Base-by-base conservation (phyloP, 2,329 filamentous ascomycete genomes). In the Colletotrichum eleusines region DNA sequence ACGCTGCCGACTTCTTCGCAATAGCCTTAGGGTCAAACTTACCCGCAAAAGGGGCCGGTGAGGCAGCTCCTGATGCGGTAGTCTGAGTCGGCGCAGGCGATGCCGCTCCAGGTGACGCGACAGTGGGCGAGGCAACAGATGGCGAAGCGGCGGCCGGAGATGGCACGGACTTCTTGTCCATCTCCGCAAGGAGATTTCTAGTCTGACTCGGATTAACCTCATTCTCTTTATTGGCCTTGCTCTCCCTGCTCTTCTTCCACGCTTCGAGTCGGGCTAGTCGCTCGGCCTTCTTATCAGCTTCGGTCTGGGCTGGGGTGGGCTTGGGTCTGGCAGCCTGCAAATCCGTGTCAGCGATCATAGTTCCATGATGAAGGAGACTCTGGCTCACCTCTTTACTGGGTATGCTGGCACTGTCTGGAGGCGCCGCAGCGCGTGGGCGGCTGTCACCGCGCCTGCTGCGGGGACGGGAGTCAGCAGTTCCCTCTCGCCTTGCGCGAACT, bases 21-120 rank as follows among this genome's bases (percentile, higher is more conserved):
- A 96, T 94, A 26, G 90, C 91, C 80, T 97, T 97, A 6, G 93
- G 92, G 75, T 97, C 92, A 76, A 96, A 95, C 79, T 96, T 97
- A 75, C 92, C 92, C 72, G 90, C 86, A 77, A 94, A 93, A 16
- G 89, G 83, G 12, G 89, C 84, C 12, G 90, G 86, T 40, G 88
- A 84, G 51, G 84, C 76, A 63, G 77, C 82, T 53, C 80, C 80
- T n/a, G 84, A 80, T 35, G n/a, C 54, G 2, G 85, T 81, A 12
- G 78, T 74, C 53, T 79, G 78, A 42, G 83, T 79, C 20, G 82
- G 80, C 33, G 55, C 69, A 5, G 69, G 69, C 12, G 69, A 71
- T 16, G 53, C 64, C 3, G 53, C 60, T 55, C 54, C 62, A 6
- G 88, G 85, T 35, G 88, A 87, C 42, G 84, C 81, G 23, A 86